Evolutionary conservation across 768 basidiomycete species (phyloP).

Genomic region (Phanerochaete carnosa): DNA sequence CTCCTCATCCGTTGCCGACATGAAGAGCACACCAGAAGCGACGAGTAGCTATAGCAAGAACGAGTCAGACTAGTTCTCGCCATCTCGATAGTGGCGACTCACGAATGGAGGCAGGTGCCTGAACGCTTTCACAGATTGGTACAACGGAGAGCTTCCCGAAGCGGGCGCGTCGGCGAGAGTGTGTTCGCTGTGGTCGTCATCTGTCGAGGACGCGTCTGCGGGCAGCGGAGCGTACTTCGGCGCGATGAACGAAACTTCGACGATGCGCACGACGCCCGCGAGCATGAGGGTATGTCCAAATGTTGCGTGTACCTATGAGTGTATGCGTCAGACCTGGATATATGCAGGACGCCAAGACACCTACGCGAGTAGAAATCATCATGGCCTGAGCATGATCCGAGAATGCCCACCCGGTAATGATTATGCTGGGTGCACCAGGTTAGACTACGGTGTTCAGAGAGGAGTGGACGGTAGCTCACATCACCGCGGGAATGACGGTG

Average conservation of each 20-base stretch:
- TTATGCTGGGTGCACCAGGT: slow-evolving; percentile 47
- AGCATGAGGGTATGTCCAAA: slow-evolving; percentile 87
- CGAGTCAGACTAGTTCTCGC: background rate
- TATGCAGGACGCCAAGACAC: slow-evolving; percentile 3
- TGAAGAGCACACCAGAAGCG: slow-evolving; percentile 77
- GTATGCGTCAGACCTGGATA: background rate
- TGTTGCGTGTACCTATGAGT: slow-evolving; percentile 65
- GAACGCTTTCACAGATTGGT: slow-evolving; percentile 56
- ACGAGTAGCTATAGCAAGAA: slow-evolving; percentile 53
- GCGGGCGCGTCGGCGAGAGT: slow-evolving; percentile 47
- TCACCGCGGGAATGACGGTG: slow-evolving; percentile 75
- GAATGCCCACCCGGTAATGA: slow-evolving; percentile 94
- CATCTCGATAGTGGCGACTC: slow-evolving; percentile 31
- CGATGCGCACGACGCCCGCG: slow-evolving; percentile 74
- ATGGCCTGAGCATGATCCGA: slow-evolving; percentile 83
- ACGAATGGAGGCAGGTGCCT: slow-evolving; percentile 89
- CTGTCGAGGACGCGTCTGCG: slow-evolving; percentile 28
- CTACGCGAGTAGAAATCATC: slow-evolving; percentile 78
- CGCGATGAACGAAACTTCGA: slow-evolving; percentile 81
- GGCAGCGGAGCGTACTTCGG: slow-evolving; percentile 32
- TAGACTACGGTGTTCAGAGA: background rate
- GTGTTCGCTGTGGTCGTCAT: slow-evolving; percentile 61
- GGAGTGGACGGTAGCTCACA: slow-evolving; percentile 43
- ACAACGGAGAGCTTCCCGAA: slow-evolving; percentile 18
- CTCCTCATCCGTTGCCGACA: slow-evolving; percentile 94